These are phyloP conservation scores for Colletotrichum tofieldiae DNA, from an alignment of 2,329 filamentous ascomycete species.

Conservation along the genomic window DNA sequence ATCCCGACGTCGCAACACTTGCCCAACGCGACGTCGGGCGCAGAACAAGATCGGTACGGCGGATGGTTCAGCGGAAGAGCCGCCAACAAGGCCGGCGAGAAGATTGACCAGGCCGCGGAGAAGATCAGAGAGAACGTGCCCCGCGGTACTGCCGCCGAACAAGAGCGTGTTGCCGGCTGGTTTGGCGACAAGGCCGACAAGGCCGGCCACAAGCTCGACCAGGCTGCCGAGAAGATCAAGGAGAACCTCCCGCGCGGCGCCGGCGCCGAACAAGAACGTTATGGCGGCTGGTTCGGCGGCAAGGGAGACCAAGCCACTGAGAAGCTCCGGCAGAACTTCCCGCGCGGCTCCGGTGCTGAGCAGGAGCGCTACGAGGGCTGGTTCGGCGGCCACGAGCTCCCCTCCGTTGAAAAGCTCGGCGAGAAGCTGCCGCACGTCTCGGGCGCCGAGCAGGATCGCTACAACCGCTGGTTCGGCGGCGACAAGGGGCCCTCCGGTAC, in stretches of 20 bases:
- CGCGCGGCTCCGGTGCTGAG: constrained; percentile 43
- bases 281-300: constrained; percentile 27
- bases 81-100: constrained; percentile 5
- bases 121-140: constrained; percentile 33
- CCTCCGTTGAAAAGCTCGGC: constrained; percentile 16
- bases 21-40: constrained; percentile 34
- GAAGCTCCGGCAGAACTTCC: constrained; percentile 12
- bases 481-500: constrained; percentile 30
- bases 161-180: constrained; percentile 43
- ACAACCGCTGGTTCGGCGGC: constrained; percentile 43
- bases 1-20: constrained; percentile 31
- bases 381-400: constrained; percentile 45
- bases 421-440: constrained; percentile 34
- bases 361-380: constrained; percentile 46
- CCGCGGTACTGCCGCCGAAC: constrained; percentile 39
- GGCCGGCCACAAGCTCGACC: not conserved
- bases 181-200: constrained; percentile 38
- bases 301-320: constrained; percentile 23
- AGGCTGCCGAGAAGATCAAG: constrained; percentile 29
- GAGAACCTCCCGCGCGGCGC: constrained; percentile 14
- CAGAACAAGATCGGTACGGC: constrained; percentile 45
- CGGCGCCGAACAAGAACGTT: constrained; percentile 27
- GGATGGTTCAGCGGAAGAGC: constrained; percentile 37
- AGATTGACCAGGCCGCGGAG: constrained; percentile 13
- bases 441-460: constrained; percentile 44